Conservation (phyloP, 208 protist genomes). For the Lotmaria passim region DNA sequence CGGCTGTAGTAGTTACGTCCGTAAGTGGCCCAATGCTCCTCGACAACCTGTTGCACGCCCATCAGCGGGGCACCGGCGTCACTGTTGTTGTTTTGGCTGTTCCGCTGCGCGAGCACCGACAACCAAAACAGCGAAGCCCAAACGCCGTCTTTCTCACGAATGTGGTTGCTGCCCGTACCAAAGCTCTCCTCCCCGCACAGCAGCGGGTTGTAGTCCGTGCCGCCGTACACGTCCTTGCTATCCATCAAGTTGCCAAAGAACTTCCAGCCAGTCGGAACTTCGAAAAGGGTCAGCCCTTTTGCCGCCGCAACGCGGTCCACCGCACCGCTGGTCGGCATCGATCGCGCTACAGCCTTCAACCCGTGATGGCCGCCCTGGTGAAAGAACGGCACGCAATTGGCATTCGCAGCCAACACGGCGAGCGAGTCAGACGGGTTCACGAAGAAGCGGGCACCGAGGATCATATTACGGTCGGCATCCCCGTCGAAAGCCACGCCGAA, state of each 20-base stretch:
- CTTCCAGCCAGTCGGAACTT: conserved; percentile 98
- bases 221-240: conserved; percentile 63
- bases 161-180: conserved; percentile 96
- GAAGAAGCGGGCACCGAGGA: conserved; percentile 96
- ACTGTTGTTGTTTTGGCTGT: conserved; percentile 28
- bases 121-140: conserved; percentile 98
- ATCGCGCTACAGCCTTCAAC: conserved; percentile 93
- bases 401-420: conserved; percentile 95
- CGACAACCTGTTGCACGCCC: conserved; percentile 89
- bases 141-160: conserved; percentile 99
- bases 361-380: conserved; percentile 17
- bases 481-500: conserved; percentile 98
- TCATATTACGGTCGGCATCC: conserved; percentile 99
- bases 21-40: conserved; percentile 95
- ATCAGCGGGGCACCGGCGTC: conserved; percentile 59
- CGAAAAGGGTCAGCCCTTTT: conserved; percentile 81
- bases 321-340: conserved; percentile 96
- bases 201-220: conserved; percentile 75
- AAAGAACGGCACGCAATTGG: conserved; percentile 95
- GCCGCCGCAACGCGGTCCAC: conserved; percentile 90
- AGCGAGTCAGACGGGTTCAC: conserved; percentile 98
- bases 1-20: conserved; percentile 97
- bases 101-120: conserved; percentile 88
- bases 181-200: conserved; percentile 99
- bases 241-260: conserved; percentile 99